These are phyloP conservation scores for Citrullus mucosospermus DNA, from an alignment of 306 rosid genomes.

Conservation along the genomic window DNA sequence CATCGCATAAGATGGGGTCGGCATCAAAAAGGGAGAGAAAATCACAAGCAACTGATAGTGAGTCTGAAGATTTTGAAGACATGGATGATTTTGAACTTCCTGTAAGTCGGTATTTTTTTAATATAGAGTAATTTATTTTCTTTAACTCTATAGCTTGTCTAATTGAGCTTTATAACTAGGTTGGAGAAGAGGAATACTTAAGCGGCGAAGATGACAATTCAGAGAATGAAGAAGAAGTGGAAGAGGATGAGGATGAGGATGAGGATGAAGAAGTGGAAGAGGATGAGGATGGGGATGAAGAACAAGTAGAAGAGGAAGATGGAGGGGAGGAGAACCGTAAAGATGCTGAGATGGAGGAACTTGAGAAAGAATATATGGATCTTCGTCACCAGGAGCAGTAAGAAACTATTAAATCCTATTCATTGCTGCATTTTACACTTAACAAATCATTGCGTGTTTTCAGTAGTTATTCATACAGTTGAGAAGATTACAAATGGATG, in stretches of 20 bases:
- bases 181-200: neutral
- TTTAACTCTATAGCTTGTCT: neutral
- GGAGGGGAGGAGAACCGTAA: conserved; percentile 14
- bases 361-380: conserved; percentile 58
- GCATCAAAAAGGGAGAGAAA: conserved; percentile 26
- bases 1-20: conserved; percentile 16
- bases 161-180: neutral
- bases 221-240: conserved; percentile 4
- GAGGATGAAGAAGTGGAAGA: conserved; percentile 6
- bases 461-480: neutral
- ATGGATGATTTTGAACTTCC: neutral
- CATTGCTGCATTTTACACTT: neutral
- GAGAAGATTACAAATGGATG: neutral
- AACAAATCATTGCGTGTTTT: neutral
- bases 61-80: conserved; percentile 16
- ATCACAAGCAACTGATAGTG: conserved; percentile 17
- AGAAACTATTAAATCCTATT: conserved; percentile 13
- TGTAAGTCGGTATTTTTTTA: neutral
- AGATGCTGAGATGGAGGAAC: conserved; percentile 68
- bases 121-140: neutral
- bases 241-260: conserved; percentile 10
- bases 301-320: conserved; percentile 12
- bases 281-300: conserved; percentile 22
- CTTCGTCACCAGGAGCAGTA: conserved; percentile 67
- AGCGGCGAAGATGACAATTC: conserved; percentile 6